Percentiles rank a stretch among this genome's conserved stretches.
Evolutionary conservation across 2,329 filamentous ascomycete species (phyloP).

Genomic region (Arthroderma sp.): DNA sequence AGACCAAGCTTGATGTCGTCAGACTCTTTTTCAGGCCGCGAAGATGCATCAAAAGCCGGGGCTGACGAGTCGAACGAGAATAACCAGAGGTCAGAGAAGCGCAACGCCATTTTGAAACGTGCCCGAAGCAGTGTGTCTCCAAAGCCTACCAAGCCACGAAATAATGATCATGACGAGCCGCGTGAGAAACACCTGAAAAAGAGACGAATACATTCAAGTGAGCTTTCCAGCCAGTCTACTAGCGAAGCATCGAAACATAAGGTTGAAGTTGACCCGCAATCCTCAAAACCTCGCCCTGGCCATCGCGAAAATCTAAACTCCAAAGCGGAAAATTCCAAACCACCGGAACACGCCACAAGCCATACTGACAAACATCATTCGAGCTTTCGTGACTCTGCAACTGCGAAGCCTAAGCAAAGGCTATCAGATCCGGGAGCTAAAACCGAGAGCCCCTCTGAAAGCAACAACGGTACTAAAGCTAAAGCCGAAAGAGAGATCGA

Average conservation of each 20-base stretch:
- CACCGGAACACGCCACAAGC: neutral
- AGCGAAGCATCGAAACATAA: slow-evolving; percentile 17
- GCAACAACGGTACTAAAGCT: slow-evolving; percentile 8
- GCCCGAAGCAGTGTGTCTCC: slow-evolving; percentile 33
- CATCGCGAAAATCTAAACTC: neutral
- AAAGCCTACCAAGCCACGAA: slow-evolving; percentile 26
- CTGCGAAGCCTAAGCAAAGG: neutral
- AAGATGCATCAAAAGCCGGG: slow-evolving; percentile 26
- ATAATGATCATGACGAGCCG: slow-evolving; percentile 21
- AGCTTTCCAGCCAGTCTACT: slow-evolving; percentile 20
- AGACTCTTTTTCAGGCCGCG: slow-evolving; percentile 30
- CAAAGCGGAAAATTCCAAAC: neutral
- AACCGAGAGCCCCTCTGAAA: slow-evolving; percentile 23
- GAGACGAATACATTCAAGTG: slow-evolving; percentile 31
- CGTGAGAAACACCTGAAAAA: slow-evolving; percentile 32
- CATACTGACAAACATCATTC: neutral
- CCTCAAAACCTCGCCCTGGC: neutral
- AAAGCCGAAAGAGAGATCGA: slow-evolving; percentile 14
- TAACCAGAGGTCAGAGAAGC: slow-evolving; percentile 13
- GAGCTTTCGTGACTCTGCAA: neutral
- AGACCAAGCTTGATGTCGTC: slow-evolving; percentile 30
- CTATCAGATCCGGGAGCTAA: slow-evolving; percentile 17
- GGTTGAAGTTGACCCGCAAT: neutral
- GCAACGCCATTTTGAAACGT: slow-evolving; percentile 27
- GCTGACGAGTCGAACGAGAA: slow-evolving; percentile 21